A percentile compares a stretch with the other conserved stretches of the same genome.
Conservation (phyloP, 2,329 filamentous ascomycete species). For the Ophiostoma sp. region DNA sequence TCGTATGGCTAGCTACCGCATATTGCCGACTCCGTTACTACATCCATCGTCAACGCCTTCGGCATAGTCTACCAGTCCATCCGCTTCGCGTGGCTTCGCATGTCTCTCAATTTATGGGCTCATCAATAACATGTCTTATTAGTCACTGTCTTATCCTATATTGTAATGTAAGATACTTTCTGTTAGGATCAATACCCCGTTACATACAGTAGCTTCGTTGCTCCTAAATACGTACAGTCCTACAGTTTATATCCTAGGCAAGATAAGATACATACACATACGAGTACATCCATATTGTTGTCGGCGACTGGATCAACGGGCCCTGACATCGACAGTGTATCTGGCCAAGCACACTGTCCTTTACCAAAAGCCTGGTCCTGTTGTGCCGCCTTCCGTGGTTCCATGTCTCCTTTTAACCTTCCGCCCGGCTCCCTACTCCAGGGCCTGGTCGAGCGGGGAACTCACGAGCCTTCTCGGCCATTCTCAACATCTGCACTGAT, state of each 20-base stretch:
- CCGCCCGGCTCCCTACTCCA: background rate
- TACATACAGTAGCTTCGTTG: background rate
- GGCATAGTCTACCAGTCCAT: background rate
- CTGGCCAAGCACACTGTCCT: background rate
- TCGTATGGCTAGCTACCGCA: background rate
- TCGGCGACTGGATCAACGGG: slow-evolving; percentile 7
- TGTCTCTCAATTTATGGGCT: background rate
- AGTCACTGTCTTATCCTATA: background rate
- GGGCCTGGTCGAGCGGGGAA: background rate
- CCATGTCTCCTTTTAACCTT: background rate
- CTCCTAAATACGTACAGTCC: background rate
- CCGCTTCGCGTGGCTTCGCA: background rate
- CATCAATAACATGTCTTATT: background rate
- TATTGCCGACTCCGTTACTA: background rate
- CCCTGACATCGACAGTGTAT: background rate
- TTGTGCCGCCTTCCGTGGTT: background rate
- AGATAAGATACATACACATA: background rate
- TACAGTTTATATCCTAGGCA: background rate
- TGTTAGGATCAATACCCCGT: background rate
- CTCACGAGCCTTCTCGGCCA: slow-evolving; percentile 8
- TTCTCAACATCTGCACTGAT: background rate
- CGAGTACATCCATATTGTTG: background rate
- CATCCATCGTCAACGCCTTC: too few relatives aligned
- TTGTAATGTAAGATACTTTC: too few relatives aligned
- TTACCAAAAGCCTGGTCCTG: background rate